These are phyloP conservation scores for Pistacia integerrima DNA, from an alignment of 345 rosid genomes.

Conservation along the genomic window DNA sequence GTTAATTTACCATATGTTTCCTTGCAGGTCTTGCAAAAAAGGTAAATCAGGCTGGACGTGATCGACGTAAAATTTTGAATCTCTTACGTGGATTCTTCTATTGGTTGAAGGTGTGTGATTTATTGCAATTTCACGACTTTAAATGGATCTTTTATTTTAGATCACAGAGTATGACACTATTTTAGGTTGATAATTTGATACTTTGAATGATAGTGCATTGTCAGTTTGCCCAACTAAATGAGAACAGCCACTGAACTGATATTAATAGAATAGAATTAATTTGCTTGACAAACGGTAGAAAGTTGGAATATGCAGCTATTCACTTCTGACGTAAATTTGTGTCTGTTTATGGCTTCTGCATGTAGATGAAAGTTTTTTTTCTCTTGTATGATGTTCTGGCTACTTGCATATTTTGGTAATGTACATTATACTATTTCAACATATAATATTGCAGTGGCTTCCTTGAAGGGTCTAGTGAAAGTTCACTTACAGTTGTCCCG, in stretches of 20 bases:
- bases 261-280: neutral
- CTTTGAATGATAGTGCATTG: neutral
- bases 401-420: too few species aligned
- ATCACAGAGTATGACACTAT: neutral
- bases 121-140: conserved; percentile 10
- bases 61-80: conserved; percentile 40
- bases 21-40: conserved; percentile 52
- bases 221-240: neutral
- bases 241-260: neutral
- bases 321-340: neutral
- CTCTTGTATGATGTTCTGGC: too few species aligned
- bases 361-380: neutral
- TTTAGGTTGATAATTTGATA: neutral
- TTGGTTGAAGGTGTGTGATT: conserved; percentile 59
- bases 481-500: neutral
- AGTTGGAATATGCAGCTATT: neutral
- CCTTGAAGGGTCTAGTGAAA: neutral
- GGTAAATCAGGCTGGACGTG: conserved; percentile 16
- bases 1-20: conserved; percentile 11
- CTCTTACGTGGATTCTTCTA: conserved; percentile 80
- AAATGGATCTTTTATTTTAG: neutral
- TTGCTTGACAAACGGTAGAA: neutral
- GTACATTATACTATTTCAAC: neutral
- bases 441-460: neutral
- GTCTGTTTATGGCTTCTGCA: neutral